Evolutionary conservation across 2,329 filamentous ascomycete species (phyloP).

Genomic region (Orbilia javanica): DNA sequence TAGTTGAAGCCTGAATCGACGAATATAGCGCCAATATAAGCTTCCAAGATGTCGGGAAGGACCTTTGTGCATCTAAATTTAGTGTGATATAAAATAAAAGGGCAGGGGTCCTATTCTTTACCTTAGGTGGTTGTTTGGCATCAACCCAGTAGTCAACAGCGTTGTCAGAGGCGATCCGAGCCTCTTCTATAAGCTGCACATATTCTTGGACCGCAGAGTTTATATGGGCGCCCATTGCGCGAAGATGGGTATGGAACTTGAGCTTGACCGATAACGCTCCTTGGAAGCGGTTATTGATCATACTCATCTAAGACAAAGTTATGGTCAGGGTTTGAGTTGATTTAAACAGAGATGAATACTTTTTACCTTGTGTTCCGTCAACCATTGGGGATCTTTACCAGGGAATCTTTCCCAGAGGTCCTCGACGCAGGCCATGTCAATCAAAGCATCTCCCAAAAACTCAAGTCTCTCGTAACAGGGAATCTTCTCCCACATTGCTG

Average conservation of each 20-base stretch:
- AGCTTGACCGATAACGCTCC: slow-evolving; percentile 83
- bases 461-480: slow-evolving; percentile 92
- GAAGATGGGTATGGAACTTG: slow-evolving; percentile 80
- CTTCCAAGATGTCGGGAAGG: slow-evolving; percentile 88
- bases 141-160: slow-evolving; percentile 78
- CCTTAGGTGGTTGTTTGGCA: slow-evolving; percentile 74
- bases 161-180: slow-evolving; percentile 68
- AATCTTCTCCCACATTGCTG: slow-evolving; percentile 79
- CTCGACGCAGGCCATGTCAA: slow-evolving; percentile 87
- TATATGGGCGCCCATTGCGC: slow-evolving; percentile 69
- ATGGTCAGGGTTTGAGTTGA: background rate
- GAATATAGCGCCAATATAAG: slow-evolving; percentile 89
- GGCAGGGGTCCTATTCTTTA: slow-evolving; percentile 27
- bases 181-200: slow-evolving; percentile 72
- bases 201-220: slow-evolving; percentile 69
- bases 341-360: background rate
- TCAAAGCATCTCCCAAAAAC: slow-evolving; percentile 83
- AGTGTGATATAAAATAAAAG: slow-evolving; percentile 17
- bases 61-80: slow-evolving; percentile 65
- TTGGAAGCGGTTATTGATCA: slow-evolving; percentile 96
- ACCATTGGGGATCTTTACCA: slow-evolving; percentile 88
- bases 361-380: slow-evolving; percentile 87
- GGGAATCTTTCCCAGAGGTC: slow-evolving; percentile 83
- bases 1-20: slow-evolving; percentile 89
- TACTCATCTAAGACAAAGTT: slow-evolving; percentile 76